A percentile compares a stretch with the other conserved stretches of the same genome.
Conservation (phyloP, 1,284 basidiomycete genomes). For the Trichosporon coremiiforme region DNA sequence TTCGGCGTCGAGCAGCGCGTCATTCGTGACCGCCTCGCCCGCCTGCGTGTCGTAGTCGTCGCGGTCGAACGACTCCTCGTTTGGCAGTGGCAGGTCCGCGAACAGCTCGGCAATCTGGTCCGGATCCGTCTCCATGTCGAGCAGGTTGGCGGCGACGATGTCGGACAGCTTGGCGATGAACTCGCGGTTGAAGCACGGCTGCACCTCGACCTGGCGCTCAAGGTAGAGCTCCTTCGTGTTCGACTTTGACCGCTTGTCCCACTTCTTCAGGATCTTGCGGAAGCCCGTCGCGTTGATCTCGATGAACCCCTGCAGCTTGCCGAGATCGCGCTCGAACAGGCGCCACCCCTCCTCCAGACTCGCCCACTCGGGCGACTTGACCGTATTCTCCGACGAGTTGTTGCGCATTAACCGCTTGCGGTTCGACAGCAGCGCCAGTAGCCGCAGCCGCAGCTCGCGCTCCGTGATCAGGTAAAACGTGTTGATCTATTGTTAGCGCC, state of each 20-base stretch:
- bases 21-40: slow-evolving; percentile 58
- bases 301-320: slow-evolving; percentile 95
- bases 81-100: slow-evolving; percentile 50
- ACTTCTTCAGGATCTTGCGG: slow-evolving; percentile 98
- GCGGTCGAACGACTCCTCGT: slow-evolving; percentile 64
- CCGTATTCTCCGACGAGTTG: slow-evolving; percentile 30
- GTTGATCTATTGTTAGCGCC: slow-evolving; percentile 76
- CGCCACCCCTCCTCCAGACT: slow-evolving; percentile 95
- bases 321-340: slow-evolving; percentile 91
- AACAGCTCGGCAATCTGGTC: slow-evolving; percentile 66
- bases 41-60: slow-evolving; percentile 61
- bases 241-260: slow-evolving; percentile 94
- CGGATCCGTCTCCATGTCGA: slow-evolving; percentile 83
- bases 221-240: slow-evolving; percentile 96
- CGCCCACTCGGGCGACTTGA: slow-evolving; percentile 75
- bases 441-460: slow-evolving; percentile 85
- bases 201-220: slow-evolving; percentile 94
- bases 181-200: slow-evolving; percentile 97
- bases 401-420: slow-evolving; percentile 64
- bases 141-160: slow-evolving; percentile 86
- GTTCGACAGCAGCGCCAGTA: slow-evolving; percentile 92
- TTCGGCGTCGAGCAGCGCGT: slow-evolving; percentile 84
- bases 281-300: slow-evolving; percentile 98
- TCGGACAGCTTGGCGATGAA: slow-evolving; percentile 95
- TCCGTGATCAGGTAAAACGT: slow-evolving; percentile 99